These are phyloP conservation scores for Peronosclerospora sorghi DNA, from an alignment of 352 stramenopile species.

Conservation along the genomic window DNA sequence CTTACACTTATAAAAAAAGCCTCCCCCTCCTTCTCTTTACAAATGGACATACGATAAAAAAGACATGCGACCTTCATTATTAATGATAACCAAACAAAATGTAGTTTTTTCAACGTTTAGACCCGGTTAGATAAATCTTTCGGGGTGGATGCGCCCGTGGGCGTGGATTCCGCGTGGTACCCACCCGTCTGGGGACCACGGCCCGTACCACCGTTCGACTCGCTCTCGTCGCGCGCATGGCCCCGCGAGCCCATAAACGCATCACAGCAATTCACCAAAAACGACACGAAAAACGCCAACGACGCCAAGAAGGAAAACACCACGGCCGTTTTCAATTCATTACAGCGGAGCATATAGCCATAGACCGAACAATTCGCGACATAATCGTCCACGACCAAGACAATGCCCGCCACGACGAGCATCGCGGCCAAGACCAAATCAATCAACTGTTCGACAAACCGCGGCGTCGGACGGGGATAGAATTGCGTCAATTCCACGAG, in stretches of 20 bases:
- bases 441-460: constrained; percentile 35
- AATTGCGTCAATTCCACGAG: constrained; percentile 30
- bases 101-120: too few species aligned
- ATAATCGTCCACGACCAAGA: constrained; percentile 59
- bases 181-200: constrained; percentile 6
- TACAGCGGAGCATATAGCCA: constrained; percentile 59
- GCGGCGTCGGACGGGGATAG: constrained; percentile 27
- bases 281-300: constrained; percentile 31
- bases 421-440: constrained; percentile 44
- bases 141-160: constrained; percentile 7
- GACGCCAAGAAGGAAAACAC: constrained; percentile 63
- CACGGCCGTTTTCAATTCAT: constrained; percentile 32
- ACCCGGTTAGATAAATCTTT: constrained; percentile 22
- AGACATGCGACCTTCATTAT: too few species aligned
- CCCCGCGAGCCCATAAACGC: constrained; percentile 1
- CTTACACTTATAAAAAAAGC: too few species aligned
- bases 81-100: too few species aligned
- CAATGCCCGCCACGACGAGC: constrained; percentile 51
- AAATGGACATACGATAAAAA: too few species aligned
- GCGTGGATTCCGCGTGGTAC: constrained; percentile 18
- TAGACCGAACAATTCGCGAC: constrained; percentile 52
- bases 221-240: constrained; percentile 3
- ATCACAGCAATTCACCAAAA: constrained; percentile 46
- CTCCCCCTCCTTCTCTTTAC: too few species aligned
- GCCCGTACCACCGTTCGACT: constrained; percentile 5